phyloP scores from a whole-genome alignment of 768 basidiomycete genomes.

The Tulasnella sp. region DNA sequence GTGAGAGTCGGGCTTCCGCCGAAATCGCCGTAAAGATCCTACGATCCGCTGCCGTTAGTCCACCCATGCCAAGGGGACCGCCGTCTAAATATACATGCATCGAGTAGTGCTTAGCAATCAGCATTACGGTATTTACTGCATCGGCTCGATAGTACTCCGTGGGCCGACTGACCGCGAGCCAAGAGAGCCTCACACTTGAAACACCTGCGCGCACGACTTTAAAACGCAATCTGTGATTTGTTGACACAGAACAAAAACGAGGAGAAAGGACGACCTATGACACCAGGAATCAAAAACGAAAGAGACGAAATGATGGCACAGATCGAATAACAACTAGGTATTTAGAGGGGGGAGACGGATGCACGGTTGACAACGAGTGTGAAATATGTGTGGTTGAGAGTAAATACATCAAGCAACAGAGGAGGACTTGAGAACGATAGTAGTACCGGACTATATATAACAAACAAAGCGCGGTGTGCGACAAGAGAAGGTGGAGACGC shows the following conservation, averaged over 20 bases:
- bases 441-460: constrained; percentile 3
- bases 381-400: not conserved
- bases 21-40: not conserved
- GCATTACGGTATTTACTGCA: not conserved
- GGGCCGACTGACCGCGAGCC: too few relatives aligned
- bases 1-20: not conserved
- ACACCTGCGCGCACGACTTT: not conserved
- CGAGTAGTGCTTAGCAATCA: not conserved
- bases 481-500: not conserved
- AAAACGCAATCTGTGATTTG: not conserved
- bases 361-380: not conserved
- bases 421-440: not conserved
- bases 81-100: not conserved
- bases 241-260: not conserved
- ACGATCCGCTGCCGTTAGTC: not conserved
- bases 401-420: not conserved
- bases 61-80: not conserved
- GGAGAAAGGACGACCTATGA: constrained; percentile 1
- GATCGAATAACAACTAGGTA: not conserved
- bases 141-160: not conserved
- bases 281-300: not conserved
- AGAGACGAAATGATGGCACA: not conserved
- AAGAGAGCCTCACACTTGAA: too few relatives aligned
- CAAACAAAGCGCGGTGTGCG: not conserved
- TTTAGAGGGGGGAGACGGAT: not conserved